Base-by-base conservation (phyloP, 768 basidiomycete genomes). In the Amanita polypyramis region DNA sequence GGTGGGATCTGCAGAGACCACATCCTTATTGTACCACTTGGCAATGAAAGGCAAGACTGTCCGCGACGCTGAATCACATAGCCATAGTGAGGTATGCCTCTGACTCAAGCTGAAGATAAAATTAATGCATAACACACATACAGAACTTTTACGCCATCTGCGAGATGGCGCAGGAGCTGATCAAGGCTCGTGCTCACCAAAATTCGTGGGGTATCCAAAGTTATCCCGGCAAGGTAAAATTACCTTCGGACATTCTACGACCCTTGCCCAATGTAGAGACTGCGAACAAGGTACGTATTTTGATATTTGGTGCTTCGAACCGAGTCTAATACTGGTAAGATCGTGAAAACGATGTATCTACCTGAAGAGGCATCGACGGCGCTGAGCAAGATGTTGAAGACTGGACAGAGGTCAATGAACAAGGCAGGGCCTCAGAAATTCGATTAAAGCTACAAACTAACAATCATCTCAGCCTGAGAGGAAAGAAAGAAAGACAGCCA, bases 101-200 rank as follows among this genome's bases (percentile, higher is more conserved):
- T 39, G n/a, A 35, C 6, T 17, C 4, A 30, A 40, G 9, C 11
- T 35, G 14, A 19, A 19, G 41, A 2, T 5, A 29, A 20, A 8
- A 14, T 15, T 32, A 10, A 21, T 21, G 1, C 10, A 20, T 6
- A 25, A 19, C 30, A 4, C n/a, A 19, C 32, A 20, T 11, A 11
- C 55, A 96, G 94, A 87, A 90, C 60, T 69, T 99, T 34, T 98
- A 96, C 58, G 73, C 80, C 7, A 70, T 90, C 50, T 81, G 86
- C 54, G 96, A 99, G 56, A 72, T 98, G 6, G 84, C 95, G 0
- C 90, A 96, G 63, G 79, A 89, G 55, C 67, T 96, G 29, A 84
- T 97, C 63, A 85, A 82, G 56, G 65, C 71, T 1, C 75, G 77
- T n/a, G 79, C 80, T 0, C 74, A 78, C 29, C 48, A 64, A 11